Percentiles rank a stretch among this genome's conserved stretches.
Evolutionary conservation across 2,329 filamentous ascomycete genomes (phyloP).

Genomic region (Catunica adiposa): DNA sequence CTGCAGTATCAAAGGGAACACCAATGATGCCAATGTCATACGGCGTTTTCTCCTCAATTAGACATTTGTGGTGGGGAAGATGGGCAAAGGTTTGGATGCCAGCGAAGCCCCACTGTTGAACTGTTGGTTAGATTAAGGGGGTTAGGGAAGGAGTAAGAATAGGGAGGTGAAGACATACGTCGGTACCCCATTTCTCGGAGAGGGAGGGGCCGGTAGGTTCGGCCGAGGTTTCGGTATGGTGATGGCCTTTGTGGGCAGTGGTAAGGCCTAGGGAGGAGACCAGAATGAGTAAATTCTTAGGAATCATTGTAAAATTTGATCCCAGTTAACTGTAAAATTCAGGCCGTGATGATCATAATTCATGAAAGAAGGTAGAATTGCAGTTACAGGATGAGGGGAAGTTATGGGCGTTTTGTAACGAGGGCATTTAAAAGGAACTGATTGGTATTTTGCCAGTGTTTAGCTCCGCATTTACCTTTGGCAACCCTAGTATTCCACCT

Average conservation of each 20-base stretch:
- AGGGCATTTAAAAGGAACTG: too few species aligned
- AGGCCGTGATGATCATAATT: too few species aligned
- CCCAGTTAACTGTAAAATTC: background rate
- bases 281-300: conserved; percentile 5
- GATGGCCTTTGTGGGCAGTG: conserved; percentile 6
- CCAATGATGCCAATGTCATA: conserved; percentile 61
- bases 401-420: too few species aligned
- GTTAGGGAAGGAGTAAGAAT: background rate
- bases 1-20: conserved; percentile 58
- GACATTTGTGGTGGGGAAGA: conserved; percentile 49
- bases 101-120: conserved; percentile 38
- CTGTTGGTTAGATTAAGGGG: too few species aligned
- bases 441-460: too few species aligned
- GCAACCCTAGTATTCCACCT: too few species aligned
- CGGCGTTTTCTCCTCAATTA: conserved; percentile 43
- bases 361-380: too few species aligned
- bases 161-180: conserved; percentile 7
- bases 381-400: too few species aligned
- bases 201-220: background rate
- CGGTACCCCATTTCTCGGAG: conserved; percentile 14
- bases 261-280: background rate
- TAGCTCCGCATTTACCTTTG: too few species aligned
- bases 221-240: background rate
- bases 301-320: background rate
- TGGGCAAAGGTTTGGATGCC: conserved; percentile 65